phyloP scores from a whole-genome alignment of 176 grass and related monocot genomes.

The Juncus inflexus region DNA sequence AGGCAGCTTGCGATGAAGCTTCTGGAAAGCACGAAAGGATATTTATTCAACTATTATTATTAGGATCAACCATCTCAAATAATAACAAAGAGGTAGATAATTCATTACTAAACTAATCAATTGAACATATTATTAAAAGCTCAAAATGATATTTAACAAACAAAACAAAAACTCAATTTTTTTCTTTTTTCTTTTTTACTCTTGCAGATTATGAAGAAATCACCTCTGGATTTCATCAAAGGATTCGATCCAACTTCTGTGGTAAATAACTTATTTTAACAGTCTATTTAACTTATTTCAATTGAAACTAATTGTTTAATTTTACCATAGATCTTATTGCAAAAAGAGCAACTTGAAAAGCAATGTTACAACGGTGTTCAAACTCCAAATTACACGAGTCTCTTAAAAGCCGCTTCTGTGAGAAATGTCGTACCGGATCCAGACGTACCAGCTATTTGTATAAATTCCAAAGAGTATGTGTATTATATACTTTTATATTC shows the following conservation, averaged over 20 bases:
- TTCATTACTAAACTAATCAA: background rate
- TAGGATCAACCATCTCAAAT: conserved; percentile 40
- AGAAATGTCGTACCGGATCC: conserved; percentile 81
- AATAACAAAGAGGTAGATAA: conserved; percentile 59
- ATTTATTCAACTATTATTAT: conserved; percentile 74
- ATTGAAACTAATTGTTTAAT: conserved; percentile 19
- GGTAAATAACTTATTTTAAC: conserved; percentile 35
- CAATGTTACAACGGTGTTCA: conserved; percentile 26
- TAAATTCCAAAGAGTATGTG: conserved; percentile 64
- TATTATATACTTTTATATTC: no score
- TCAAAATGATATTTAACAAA: background rate
- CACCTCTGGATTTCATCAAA: conserved; percentile 57
- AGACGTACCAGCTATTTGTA: conserved; percentile 51
- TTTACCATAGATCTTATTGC: conserved; percentile 52
- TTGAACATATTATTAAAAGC: background rate
- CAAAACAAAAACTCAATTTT: background rate
- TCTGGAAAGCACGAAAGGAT: conserved; percentile 48
- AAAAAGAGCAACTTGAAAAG: conserved; percentile 60
- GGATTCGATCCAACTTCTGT: conserved; percentile 62
- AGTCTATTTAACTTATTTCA: background rate
- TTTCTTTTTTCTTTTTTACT: conserved; percentile 21
- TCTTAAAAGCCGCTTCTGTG: conserved; percentile 52
- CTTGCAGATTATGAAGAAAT: conserved; percentile 62
- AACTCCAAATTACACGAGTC: conserved; percentile 31
- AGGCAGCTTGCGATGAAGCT: conserved; percentile 68